Percentiles rank a stretch among this genome's conserved stretches.
phyloP scores from a whole-genome alignment of 352 stramenopile genomes.

The Phytopythium cucurbitacearum region DNA sequence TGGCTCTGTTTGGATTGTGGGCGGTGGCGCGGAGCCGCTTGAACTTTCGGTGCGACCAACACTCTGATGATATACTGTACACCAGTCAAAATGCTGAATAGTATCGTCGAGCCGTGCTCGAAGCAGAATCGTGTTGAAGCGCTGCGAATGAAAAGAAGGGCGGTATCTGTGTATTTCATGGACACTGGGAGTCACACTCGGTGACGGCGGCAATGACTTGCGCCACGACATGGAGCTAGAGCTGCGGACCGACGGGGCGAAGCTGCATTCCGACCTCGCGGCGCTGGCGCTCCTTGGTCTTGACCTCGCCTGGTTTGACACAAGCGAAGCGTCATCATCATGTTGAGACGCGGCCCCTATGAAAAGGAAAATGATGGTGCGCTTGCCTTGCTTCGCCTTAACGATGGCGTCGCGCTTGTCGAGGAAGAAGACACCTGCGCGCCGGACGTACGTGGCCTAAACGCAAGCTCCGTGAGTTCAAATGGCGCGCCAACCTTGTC shows the following conservation, averaged over 20 bases:
- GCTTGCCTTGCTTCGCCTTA: slow-evolving; percentile 61
- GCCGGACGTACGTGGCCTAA: slow-evolving; percentile 67
- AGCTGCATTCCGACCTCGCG: slow-evolving; percentile 55
- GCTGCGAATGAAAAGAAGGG: background rate
- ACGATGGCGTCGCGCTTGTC: slow-evolving; percentile 61
- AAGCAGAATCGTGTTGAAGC: background rate
- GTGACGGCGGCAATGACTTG: no score
- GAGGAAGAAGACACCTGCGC: slow-evolving; percentile 72
- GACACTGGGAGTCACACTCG: no score
- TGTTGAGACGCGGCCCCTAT: background rate
- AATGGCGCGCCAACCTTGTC: no score
- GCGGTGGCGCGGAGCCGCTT: background rate
- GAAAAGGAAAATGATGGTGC: background rate
- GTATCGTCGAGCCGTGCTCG: background rate
- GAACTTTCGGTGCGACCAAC: slow-evolving; percentile 2
- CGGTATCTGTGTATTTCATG: no score
- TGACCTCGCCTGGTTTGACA: slow-evolving; percentile 42
- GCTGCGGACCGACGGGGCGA: slow-evolving; percentile 10
- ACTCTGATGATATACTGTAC: slow-evolving; percentile 2
- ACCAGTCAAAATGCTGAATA: background rate
- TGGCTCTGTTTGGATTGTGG: background rate
- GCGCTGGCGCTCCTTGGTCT: slow-evolving; percentile 55
- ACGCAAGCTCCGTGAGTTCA: background rate
- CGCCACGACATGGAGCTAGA: background rate
- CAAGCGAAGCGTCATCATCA: background rate